phyloP scores from a whole-genome alignment of 2,329 filamentous ascomycete genomes.

The Volutella citrinella region DNA sequence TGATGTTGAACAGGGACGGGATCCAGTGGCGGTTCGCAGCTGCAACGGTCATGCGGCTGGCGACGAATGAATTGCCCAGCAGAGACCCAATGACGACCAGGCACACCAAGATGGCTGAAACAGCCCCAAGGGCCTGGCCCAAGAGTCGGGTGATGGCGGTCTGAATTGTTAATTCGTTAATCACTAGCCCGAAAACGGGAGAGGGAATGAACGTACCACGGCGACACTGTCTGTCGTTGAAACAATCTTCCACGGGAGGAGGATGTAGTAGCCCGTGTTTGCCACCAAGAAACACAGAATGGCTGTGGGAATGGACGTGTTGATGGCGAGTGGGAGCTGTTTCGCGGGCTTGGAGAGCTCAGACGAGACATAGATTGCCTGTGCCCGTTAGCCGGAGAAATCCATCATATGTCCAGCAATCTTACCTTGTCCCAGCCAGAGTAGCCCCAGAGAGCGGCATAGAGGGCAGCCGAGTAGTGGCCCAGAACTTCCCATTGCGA shows the following conservation, averaged over 20 bases:
- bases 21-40: constrained; percentile 53
- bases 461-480: constrained; percentile 58
- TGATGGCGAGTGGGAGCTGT: constrained; percentile 60
- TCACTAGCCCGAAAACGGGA: too few relatives aligned
- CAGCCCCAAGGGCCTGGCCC: constrained; percentile 50
- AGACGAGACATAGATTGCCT: constrained; percentile 55
- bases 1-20: constrained; percentile 40
- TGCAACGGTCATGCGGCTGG: constrained; percentile 58
- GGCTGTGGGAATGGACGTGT: constrained; percentile 58
- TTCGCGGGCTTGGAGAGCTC: constrained; percentile 49
- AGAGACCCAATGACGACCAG: constrained; percentile 61
- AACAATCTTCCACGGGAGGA: constrained; percentile 58
- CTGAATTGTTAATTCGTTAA: too few relatives aligned
- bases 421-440: constrained; percentile 64
- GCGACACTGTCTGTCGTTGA: constrained; percentile 60
- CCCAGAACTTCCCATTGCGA: constrained; percentile 57
- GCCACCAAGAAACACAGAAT: constrained; percentile 57
- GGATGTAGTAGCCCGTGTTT: constrained; percentile 60
- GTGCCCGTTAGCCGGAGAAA: constrained; percentile 1
- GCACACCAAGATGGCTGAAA: constrained; percentile 55
- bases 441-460: constrained; percentile 62
- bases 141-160: constrained; percentile 55
- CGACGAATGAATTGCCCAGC: constrained; percentile 61
- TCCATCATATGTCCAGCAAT: neutral
- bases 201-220: constrained; percentile 54